Evolutionary conservation across 768 basidiomycete genomes (phyloP).

Genomic region (Saitozyma sp.): DNA sequence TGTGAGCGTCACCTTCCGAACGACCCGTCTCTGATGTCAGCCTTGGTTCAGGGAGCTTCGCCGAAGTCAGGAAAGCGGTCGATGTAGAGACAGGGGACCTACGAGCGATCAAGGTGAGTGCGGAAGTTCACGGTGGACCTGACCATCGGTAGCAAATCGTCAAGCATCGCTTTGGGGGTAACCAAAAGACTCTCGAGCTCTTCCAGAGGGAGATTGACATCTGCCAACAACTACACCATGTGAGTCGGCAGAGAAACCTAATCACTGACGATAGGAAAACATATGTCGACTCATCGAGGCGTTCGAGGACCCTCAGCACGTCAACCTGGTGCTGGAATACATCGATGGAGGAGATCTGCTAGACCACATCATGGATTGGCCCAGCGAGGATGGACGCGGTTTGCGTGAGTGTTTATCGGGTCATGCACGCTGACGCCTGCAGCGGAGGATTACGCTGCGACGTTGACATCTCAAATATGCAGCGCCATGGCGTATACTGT

Average conservation of each 20-base stretch:
- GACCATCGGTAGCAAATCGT: slow-evolving; percentile 48
- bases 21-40: slow-evolving; percentile 44
- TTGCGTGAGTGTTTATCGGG: slow-evolving; percentile 59
- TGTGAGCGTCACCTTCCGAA: slow-evolving; percentile 18
- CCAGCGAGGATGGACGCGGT: slow-evolving; percentile 54
- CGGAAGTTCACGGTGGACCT: slow-evolving; percentile 19
- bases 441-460: slow-evolving; percentile 59
- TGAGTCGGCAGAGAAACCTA: slow-evolving; percentile 24
- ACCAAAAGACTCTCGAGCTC: slow-evolving; percentile 50
- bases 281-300: slow-evolving; percentile 78
- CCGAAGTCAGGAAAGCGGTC: slow-evolving; percentile 81
- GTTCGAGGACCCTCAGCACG: slow-evolving; percentile 64
- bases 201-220: slow-evolving; percentile 77
- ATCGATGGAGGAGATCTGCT: slow-evolving; percentile 86
- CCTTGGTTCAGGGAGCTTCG: slow-evolving; percentile 87
- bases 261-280: slow-evolving; percentile 58
- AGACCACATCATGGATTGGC: slow-evolving; percentile 63
- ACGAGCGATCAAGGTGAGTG: slow-evolving; percentile 72
- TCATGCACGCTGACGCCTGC: slow-evolving; percentile 44
- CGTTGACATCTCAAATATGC: slow-evolving; percentile 80
- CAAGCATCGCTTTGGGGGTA: slow-evolving; percentile 41
- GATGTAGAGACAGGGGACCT: slow-evolving; percentile 68
- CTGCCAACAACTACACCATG: slow-evolving; percentile 71
- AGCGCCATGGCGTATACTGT: slow-evolving; percentile 58
- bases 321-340: slow-evolving; percentile 70